Evolutionary conservation across 768 basidiomycete genomes (phyloP).

Genomic region (Melanogaster broomeanus): DNA sequence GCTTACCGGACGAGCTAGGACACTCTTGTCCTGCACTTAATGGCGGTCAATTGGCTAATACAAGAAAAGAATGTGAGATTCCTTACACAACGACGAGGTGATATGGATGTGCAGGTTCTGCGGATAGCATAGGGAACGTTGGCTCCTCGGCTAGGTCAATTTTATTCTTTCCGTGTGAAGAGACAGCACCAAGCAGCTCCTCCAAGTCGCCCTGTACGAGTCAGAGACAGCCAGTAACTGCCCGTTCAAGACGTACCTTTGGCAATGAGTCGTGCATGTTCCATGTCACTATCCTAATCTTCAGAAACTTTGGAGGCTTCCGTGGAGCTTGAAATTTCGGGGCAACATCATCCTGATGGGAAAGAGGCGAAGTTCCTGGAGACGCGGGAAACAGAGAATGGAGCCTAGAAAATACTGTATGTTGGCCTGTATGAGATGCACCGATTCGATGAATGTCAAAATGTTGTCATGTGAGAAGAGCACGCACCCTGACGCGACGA

Average conservation of each 20-base stretch:
- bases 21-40: conserved; percentile 75
- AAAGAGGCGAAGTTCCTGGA: conserved; percentile 21
- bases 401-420: conserved; percentile 48
- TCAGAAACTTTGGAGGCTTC: conserved; percentile 48
- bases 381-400: conserved; percentile 52
- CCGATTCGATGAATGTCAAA: conserved; percentile 2
- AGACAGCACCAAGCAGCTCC: conserved; percentile 67
- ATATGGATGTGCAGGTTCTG: conserved; percentile 64
- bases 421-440: conserved; percentile 29
- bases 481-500: conserved; percentile 9
- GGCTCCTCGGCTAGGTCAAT: conserved; percentile 23
- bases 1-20: conserved; percentile 69
- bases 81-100: conserved; percentile 79
- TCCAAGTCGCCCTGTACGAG: conserved; percentile 65
- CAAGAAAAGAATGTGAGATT: not conserved
- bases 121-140: conserved; percentile 48
- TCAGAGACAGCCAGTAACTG: conserved; percentile 3
- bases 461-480: not conserved
- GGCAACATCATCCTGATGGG: conserved; percentile 21
- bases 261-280: conserved; percentile 86
- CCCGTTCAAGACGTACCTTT: conserved; percentile 46
- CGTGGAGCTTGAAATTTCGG: conserved; percentile 23
- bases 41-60: conserved; percentile 20
- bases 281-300: conserved; percentile 74
- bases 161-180: conserved; percentile 36